Evolutionary conservation across 31 red algal species (phyloP).

Genomic region (Asparagopsis taxiformis): DNA sequence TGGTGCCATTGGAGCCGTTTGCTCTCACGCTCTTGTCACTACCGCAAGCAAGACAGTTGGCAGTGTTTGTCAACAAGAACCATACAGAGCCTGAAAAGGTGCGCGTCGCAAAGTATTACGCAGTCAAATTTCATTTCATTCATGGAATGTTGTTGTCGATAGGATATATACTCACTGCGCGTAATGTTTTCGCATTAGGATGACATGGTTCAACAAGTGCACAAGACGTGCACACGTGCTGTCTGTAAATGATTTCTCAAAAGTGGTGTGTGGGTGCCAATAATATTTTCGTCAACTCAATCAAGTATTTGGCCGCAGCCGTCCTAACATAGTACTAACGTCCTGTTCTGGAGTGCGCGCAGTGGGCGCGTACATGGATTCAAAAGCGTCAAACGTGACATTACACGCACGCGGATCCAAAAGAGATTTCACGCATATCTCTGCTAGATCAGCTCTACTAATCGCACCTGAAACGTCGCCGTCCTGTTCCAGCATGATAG

Average conservation of each 20-base stretch:
- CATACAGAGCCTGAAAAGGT: slow-evolving; percentile 18
- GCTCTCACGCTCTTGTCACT: slow-evolving; percentile 7
- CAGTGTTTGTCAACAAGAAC: slow-evolving; percentile 22
- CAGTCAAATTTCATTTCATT: slow-evolving; percentile 38
- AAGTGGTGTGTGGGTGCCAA: no score
- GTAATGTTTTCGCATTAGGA: neutral
- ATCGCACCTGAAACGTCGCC: slow-evolving; percentile 60
- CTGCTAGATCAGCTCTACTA: slow-evolving; percentile 86
- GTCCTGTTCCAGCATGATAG: slow-evolving; percentile 79
- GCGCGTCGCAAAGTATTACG: slow-evolving; percentile 43
- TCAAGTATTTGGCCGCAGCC: slow-evolving; percentile 80
- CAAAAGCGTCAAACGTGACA: slow-evolving; percentile 93
- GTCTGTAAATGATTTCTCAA: no score
- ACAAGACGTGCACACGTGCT: no score
- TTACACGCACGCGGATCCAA: slow-evolving; percentile 94
- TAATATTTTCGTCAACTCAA: no score
- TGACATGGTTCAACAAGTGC: no score
- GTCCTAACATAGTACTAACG: slow-evolving; percentile 66
- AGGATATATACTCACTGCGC: slow-evolving; percentile 4
- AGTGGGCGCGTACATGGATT: slow-evolving; percentile 79
- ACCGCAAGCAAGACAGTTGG: slow-evolving; percentile 13
- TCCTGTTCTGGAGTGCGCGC: slow-evolving; percentile 52
- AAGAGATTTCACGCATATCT: slow-evolving; percentile 77
- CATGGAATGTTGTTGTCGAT: slow-evolving; percentile 20
- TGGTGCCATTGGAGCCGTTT: slow-evolving; percentile 15